phyloP scores from a whole-genome alignment of 2,329 filamentous ascomycete genomes.

The Lachnellula subtilissima region DNA sequence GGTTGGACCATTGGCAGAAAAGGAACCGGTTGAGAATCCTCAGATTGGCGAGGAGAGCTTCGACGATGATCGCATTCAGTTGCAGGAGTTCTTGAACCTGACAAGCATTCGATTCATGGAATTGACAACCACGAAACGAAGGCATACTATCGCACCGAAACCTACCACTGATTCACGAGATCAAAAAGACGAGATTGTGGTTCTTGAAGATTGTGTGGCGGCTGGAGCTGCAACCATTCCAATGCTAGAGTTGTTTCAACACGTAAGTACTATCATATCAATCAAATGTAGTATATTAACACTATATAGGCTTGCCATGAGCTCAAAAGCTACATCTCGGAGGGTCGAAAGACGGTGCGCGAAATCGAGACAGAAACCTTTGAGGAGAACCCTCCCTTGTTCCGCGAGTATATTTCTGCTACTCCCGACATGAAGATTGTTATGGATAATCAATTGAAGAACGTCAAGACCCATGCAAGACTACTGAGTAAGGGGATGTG shows the following conservation, averaged over 20 bases:
- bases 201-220: slow-evolving; percentile 74
- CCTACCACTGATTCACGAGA: slow-evolving; percentile 34
- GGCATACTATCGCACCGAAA: slow-evolving; percentile 70
- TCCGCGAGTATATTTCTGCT: slow-evolving; percentile 85
- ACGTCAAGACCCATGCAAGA: slow-evolving; percentile 88
- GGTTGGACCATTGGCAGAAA: slow-evolving; percentile 38
- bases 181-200: slow-evolving; percentile 38
- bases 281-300: slow-evolving; percentile 26
- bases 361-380: slow-evolving; percentile 87
- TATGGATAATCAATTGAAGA: slow-evolving; percentile 97
- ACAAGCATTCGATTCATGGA: slow-evolving; percentile 99
- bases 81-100: slow-evolving; percentile 91
- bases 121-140: slow-evolving; percentile 88
- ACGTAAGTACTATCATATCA: slow-evolving; percentile 47
- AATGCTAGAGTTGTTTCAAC: slow-evolving; percentile 90
- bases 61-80: slow-evolving; percentile 60
- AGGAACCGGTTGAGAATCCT: slow-evolving; percentile 43
- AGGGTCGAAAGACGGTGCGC: slow-evolving; percentile 82
- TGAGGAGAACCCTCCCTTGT: slow-evolving; percentile 84
- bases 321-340: slow-evolving; percentile 92
- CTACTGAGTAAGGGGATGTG: slow-evolving; percentile 92
- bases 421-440: slow-evolving; percentile 75
- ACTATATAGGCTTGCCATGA: slow-evolving; percentile 70
- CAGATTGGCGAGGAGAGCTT: slow-evolving; percentile 35
- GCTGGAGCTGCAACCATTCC: slow-evolving; percentile 88